Conservation (phyloP, 495 filamentous ascomycete genomes). For the Entonaema liquescens region DNA sequence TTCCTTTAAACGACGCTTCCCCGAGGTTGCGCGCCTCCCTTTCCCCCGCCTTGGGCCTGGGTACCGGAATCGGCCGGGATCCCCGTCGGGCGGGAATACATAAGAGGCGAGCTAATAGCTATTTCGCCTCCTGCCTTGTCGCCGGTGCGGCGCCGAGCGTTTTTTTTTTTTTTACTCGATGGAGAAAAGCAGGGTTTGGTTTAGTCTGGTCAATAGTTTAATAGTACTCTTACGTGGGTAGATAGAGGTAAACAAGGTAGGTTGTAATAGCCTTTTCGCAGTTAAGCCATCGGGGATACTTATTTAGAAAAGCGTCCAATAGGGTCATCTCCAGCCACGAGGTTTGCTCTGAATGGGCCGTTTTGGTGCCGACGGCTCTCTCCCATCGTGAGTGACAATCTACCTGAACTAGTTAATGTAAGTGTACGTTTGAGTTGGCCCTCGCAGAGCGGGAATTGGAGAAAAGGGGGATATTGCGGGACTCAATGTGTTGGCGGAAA, state of each 20-base stretch:
- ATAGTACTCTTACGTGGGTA: background rate
- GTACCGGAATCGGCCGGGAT: background rate
- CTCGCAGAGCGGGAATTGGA: background rate
- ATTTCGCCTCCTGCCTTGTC: background rate
- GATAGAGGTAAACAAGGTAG: no score
- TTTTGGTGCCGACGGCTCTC: no score
- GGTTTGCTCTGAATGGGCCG: no score
- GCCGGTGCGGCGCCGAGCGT: background rate
- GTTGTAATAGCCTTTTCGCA: no score
- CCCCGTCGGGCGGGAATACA: constrained; percentile 1
- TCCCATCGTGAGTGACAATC: no score
- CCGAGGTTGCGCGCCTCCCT: background rate
- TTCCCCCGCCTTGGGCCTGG: background rate
- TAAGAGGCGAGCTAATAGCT: background rate
- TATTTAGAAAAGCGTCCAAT: no score
- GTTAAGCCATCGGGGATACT: no score
- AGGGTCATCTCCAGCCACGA: no score
- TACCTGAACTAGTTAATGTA: no score
- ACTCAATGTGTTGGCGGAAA: background rate
- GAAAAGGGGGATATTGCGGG: background rate
- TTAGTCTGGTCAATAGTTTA: background rate
- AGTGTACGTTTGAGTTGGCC: no score
- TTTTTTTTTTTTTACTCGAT: background rate
- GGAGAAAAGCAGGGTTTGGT: background rate
- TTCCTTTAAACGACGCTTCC: background rate